A percentile compares a stretch with the other conserved stretches of the same genome.
Conservation (phyloP, 345 rosid species). For the Lepidium aucheri region DNA sequence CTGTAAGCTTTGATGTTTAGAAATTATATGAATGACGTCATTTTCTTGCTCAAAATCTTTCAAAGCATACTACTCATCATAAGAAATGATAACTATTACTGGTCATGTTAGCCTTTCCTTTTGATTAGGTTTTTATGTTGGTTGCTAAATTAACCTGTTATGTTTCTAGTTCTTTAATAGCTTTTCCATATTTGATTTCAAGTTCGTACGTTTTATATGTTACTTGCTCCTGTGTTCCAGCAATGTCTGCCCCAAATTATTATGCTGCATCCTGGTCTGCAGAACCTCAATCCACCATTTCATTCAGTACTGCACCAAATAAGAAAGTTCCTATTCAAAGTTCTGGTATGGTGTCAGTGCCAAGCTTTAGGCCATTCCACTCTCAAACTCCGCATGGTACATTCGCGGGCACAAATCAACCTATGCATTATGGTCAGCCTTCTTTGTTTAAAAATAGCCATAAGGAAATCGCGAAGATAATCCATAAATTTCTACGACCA, state of each 20-base stretch:
- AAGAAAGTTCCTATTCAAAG: constrained; percentile 45
- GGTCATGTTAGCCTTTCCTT: not conserved
- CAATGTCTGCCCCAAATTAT: constrained; percentile 47
- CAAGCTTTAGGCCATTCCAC: constrained; percentile 45
- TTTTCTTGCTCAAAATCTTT: not conserved
- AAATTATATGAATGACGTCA: not conserved
- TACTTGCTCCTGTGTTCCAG: constrained; percentile 43
- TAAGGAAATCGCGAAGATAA: constrained; percentile 60
- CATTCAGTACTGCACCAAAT: constrained; percentile 39
- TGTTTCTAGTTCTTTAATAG: not conserved
- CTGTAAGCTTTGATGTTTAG: not conserved
- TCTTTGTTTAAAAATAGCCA: constrained; percentile 39
- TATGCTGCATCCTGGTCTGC: constrained; percentile 67
- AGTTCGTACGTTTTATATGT: not conserved
- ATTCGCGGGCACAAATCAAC: constrained; percentile 44
- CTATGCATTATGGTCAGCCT: constrained; percentile 40
- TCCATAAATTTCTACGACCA: constrained; percentile 64
- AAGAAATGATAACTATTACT: not conserved
- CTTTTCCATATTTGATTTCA: not conserved
- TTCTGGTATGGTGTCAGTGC: constrained; percentile 40
- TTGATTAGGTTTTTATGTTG: not conserved
- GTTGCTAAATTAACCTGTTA: not conserved
- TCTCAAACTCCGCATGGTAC: constrained; percentile 46
- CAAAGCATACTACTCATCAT: not conserved
- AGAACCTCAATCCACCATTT: constrained; percentile 44